These are phyloP conservation scores for Clavariopsis aquatica DNA, from an alignment of 495 filamentous ascomycete species.

Conservation along the genomic window DNA sequence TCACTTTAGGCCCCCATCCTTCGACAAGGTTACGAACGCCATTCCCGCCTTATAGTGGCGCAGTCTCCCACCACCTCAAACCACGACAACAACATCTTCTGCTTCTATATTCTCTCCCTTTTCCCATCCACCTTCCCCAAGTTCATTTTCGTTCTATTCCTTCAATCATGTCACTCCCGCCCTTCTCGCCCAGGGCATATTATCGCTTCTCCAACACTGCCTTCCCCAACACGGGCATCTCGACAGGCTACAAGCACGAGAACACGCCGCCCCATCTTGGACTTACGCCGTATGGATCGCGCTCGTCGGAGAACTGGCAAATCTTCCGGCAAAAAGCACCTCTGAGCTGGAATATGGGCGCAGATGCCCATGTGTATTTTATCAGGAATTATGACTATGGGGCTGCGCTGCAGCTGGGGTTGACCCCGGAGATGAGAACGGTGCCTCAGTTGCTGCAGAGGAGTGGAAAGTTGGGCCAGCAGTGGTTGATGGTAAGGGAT, in stretches of 20 bases:
- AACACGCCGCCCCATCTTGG: neutral
- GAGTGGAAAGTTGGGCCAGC: neutral
- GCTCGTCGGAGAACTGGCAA: neutral
- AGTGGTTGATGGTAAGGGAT: neutral
- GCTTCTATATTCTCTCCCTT: too few species aligned
- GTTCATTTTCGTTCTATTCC: too few species aligned
- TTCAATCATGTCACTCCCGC: neutral
- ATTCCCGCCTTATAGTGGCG: too few species aligned
- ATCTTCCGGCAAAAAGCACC: neutral
- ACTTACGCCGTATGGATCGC: neutral
- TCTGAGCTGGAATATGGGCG: too few species aligned
- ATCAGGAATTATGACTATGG: neutral
- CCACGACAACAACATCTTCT: too few species aligned
- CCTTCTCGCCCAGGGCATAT: neutral
- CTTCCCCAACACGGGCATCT: neutral
- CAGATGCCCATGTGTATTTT: neutral
- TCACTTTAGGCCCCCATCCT: too few species aligned
- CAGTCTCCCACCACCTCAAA: too few species aligned
- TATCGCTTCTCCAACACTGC: neutral
- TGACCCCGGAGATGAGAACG: neutral
- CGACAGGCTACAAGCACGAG: neutral
- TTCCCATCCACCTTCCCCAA: too few species aligned
- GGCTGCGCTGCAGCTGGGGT: neutral
- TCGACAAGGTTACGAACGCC: too few species aligned
- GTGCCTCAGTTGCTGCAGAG: neutral